phyloP scores from a whole-genome alignment of 208 protist species.

The Acanthamoeba healyi region DNA sequence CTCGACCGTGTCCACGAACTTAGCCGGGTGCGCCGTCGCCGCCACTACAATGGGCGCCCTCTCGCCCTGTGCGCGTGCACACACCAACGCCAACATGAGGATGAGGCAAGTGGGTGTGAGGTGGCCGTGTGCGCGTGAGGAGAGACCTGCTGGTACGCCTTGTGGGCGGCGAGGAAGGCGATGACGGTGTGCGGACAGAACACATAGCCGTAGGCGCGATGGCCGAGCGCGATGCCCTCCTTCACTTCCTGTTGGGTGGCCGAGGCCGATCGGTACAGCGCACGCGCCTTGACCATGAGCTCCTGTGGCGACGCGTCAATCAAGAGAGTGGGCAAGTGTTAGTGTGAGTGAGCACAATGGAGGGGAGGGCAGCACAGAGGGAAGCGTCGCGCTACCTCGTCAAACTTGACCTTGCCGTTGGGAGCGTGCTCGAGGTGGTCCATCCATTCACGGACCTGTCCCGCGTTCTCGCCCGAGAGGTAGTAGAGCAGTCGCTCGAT shows the following conservation, averaged over 20 bases:
- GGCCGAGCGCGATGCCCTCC: background rate
- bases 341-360: background rate
- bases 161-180: conserved; percentile 34
- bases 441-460: conserved; percentile 83
- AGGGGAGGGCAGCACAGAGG: background rate
- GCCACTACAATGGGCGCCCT: background rate
- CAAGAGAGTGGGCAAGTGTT: background rate
- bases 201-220: conserved; percentile 50
- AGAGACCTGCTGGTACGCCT: conserved; percentile 3
- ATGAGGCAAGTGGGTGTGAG: background rate
- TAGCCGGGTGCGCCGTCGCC: conserved; percentile 81
- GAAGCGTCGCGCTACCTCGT: background rate
- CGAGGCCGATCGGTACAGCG: conserved; percentile 25
- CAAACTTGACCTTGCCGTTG: conserved; percentile 37
- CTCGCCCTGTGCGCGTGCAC: background rate
- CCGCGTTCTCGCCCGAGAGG: conserved; percentile 91
- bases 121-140: background rate
- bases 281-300: background rate
- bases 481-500: conserved; percentile 97
- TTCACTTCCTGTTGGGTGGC: conserved; percentile 63
- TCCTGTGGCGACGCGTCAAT: too few relatives aligned
- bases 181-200: conserved; percentile 80
- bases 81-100: background rate
- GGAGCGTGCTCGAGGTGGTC: conserved; percentile 44
- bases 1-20: conserved; percentile 76